phyloP scores from a whole-genome alignment of 441 rosid genomes.

The Corymbia calophylla region DNA sequence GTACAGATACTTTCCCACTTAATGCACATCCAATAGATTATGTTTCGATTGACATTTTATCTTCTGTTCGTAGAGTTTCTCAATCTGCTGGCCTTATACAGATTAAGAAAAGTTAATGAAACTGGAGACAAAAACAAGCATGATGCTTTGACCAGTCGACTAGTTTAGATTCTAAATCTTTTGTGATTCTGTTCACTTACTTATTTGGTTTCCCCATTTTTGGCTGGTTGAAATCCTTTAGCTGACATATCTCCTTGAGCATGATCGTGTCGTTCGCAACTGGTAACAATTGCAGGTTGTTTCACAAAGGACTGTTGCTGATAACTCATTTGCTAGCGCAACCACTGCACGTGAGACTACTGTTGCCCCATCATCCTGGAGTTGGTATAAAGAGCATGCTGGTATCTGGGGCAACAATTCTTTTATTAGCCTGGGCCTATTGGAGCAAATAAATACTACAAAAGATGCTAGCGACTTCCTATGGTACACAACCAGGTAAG shows the following conservation, averaged over 20 bases:
- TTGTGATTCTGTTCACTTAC: neutral
- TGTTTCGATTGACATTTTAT: neutral
- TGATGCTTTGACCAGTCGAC: neutral
- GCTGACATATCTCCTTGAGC: neutral
- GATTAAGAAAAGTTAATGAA: neutral
- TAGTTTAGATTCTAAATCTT: neutral
- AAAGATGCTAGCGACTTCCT: conserved; percentile 56
- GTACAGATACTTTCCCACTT: conserved; percentile 11
- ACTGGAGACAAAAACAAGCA: neutral
- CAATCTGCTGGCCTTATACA: neutral
- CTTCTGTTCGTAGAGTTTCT: neutral
- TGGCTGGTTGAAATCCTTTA: neutral
- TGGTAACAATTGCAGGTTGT: conserved; percentile 31
- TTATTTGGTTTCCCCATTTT: neutral
- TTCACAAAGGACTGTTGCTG: conserved; percentile 40
- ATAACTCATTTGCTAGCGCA: conserved; percentile 13
- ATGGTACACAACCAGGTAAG: conserved; percentile 60
- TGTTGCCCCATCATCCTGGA: conserved; percentile 25
- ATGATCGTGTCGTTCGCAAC: neutral
- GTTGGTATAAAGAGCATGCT: conserved; percentile 51
- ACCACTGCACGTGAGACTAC: conserved; percentile 14
- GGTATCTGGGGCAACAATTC: conserved; percentile 47
- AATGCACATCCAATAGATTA: neutral
- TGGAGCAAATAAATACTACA: conserved; percentile 61
- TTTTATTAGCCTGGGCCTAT: conserved; percentile 27